phyloP scores from a whole-genome alignment of 495 filamentous ascomycete species.

The Staphylotrichum tortipilum region DNA sequence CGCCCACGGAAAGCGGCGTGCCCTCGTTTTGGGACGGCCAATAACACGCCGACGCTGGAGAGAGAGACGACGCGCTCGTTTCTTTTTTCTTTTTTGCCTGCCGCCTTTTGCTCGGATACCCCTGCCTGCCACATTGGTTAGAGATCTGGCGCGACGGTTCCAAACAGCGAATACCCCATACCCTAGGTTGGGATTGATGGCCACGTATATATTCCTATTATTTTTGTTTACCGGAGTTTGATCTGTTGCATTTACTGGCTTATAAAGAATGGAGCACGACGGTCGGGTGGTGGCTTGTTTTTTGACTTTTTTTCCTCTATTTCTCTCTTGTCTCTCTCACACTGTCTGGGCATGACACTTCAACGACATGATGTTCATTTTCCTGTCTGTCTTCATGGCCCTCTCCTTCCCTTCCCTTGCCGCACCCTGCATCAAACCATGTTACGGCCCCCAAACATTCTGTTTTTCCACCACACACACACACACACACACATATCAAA shows the following conservation, averaged over 20 bases:
- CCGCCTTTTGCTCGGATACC: conserved; percentile 10
- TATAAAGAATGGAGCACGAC: background rate
- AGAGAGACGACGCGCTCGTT: conserved; percentile 2
- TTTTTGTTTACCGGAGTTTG: background rate
- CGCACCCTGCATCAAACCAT: background rate
- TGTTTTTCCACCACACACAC: too few relatives aligned
- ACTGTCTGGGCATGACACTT: conserved; percentile 3
- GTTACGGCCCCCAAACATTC: too few relatives aligned
- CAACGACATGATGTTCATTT: conserved; percentile 14
- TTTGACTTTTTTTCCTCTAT: background rate
- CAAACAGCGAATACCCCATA: background rate
- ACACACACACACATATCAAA: too few relatives aligned
- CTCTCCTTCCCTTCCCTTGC: too few relatives aligned
- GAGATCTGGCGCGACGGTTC: background rate
- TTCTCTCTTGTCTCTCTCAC: too few relatives aligned
- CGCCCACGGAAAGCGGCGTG: conserved; percentile 23
- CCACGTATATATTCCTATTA: conserved; percentile 1
- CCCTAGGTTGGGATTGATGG: too few relatives aligned
- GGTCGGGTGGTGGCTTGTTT: background rate
- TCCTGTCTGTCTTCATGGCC: conserved; percentile 11
- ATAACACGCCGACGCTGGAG: conserved; percentile 9
- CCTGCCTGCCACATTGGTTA: background rate
- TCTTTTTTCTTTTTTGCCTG: background rate
- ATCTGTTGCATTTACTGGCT: conserved; percentile 1
- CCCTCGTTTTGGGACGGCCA: conserved; percentile 25